These are phyloP conservation scores for Anthracocystis panici-leucophaei DNA, from an alignment of 1,284 basidiomycete species.

Conservation along the genomic window DNA sequence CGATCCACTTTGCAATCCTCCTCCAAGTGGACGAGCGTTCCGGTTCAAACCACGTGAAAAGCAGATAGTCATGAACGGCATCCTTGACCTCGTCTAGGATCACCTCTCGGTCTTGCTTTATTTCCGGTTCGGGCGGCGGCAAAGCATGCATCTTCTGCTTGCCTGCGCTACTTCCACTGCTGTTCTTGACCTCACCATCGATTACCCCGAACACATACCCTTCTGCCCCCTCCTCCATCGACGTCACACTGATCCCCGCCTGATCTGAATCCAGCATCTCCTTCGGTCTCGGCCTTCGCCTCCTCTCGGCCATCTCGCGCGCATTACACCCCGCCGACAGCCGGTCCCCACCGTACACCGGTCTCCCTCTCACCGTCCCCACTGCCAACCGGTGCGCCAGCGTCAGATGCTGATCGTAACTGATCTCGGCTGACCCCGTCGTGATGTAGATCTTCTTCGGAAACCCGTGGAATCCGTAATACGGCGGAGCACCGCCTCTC, in stretches of 20 bases:
- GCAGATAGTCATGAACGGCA: conserved; percentile 62
- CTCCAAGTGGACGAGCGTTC: conserved; percentile 55
- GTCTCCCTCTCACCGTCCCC: conserved; percentile 49
- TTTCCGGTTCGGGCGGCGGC: conserved; percentile 17
- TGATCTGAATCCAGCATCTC: conserved; percentile 30
- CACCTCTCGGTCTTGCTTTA: conserved; percentile 52
- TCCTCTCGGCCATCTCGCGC: conserved; percentile 47
- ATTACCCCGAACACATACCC: conserved; percentile 1
- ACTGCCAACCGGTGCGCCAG: conserved; percentile 61
- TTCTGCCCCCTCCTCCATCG: neutral
- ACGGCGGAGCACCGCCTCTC: conserved; percentile 45
- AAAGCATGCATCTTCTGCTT: conserved; percentile 1
- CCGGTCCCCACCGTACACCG: conserved; percentile 52
- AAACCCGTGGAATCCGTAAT: conserved; percentile 63
- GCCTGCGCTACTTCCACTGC: neutral
- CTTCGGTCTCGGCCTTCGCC: conserved; percentile 52
- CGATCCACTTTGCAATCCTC: conserved; percentile 62
- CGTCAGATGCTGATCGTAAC: conserved; percentile 65
- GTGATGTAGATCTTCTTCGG: conserved; percentile 57
- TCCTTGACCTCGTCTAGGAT: conserved; percentile 63
- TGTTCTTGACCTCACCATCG: conserved; percentile 22
- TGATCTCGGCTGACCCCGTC: conserved; percentile 61
- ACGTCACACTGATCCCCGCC: conserved; percentile 12
- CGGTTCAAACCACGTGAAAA: conserved; percentile 66
- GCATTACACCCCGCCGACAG: conserved; percentile 40